phyloP scores from a whole-genome alignment of 805 yeast species.

The Tetrapisispora pingtungensis region DNA sequence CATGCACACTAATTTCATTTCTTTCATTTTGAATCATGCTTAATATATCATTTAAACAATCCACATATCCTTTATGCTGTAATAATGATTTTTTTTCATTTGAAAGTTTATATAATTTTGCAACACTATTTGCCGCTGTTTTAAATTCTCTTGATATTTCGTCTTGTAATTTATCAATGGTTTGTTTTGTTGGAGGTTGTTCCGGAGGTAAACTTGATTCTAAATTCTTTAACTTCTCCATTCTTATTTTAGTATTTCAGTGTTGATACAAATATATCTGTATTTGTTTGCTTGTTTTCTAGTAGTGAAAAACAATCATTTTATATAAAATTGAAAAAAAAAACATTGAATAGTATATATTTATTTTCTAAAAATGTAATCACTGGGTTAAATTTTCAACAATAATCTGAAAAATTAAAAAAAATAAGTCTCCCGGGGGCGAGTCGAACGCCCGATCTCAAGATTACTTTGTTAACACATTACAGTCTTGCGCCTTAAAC shows the following conservation, averaged over 20 bases:
- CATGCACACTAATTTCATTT: conserved; percentile 8
- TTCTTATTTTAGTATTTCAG: conserved; percentile 1
- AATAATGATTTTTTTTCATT: conserved; percentile 41
- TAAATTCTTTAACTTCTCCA: conserved; percentile 19
- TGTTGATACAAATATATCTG: neutral
- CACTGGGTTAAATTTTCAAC: too few relatives aligned
- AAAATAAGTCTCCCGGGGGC: conserved; percentile 2
- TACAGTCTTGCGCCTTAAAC: conserved; percentile 4
- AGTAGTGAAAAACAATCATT: too few relatives aligned
- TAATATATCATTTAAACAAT: conserved; percentile 51
- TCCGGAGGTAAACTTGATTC: conserved; percentile 25
- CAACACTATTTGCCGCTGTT: conserved; percentile 63
- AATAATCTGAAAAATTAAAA: neutral
- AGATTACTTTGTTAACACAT: conserved; percentile 3
- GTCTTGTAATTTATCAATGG: conserved; percentile 30
- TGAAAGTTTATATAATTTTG: conserved; percentile 54
- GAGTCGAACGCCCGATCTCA: conserved; percentile 3
- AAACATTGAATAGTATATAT: too few relatives aligned
- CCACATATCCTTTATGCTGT: conserved; percentile 49
- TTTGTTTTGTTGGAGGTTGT: conserved; percentile 23
- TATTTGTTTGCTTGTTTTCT: too few relatives aligned
- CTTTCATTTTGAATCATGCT: conserved; percentile 23
- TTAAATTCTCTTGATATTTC: conserved; percentile 57
- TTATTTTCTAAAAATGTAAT: too few relatives aligned
- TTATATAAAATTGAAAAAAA: too few relatives aligned